phyloP scores from a whole-genome alignment of 2,329 filamentous ascomycete genomes.

The Teratosphaeria pseudoeucalypti region DNA sequence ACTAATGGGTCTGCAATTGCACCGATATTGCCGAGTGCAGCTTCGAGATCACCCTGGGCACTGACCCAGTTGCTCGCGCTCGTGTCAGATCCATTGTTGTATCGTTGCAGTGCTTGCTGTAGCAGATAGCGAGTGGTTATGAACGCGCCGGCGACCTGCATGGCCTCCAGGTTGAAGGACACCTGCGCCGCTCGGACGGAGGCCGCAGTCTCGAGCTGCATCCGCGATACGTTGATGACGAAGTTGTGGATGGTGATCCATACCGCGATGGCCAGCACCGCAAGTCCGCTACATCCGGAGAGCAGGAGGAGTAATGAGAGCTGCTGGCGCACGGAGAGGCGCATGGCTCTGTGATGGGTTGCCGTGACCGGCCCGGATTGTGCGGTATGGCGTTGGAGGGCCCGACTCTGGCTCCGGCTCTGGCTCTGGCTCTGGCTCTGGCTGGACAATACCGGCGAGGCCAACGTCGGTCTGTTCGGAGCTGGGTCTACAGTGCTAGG shows the following conservation, averaged over 20 bases:
- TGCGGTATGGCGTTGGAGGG: neutral
- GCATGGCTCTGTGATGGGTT: slow-evolving; percentile 43
- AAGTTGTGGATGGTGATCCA: slow-evolving; percentile 52
- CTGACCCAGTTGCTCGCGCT: slow-evolving; percentile 49
- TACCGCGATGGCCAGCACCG: slow-evolving; percentile 70
- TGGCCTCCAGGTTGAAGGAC: slow-evolving; percentile 64
- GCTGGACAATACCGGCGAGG: neutral
- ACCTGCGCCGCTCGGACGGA: slow-evolving; percentile 79
- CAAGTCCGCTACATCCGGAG: slow-evolving; percentile 62
- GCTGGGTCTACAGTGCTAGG: neutral
- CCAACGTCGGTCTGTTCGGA: neutral
- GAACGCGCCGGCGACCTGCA: slow-evolving; percentile 63
- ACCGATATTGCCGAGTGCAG: slow-evolving; percentile 53
- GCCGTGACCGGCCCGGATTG: neutral
- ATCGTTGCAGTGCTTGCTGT: slow-evolving; percentile 42
- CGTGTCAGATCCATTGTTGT: slow-evolving; percentile 45
- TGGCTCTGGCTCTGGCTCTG: neutral
- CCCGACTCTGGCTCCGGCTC: neutral
- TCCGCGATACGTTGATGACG: slow-evolving; percentile 44
- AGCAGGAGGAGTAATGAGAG: slow-evolving; percentile 68
- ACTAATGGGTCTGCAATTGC: slow-evolving; percentile 41
- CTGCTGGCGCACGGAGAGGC: slow-evolving; percentile 80
- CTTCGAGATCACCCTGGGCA: slow-evolving; percentile 54
- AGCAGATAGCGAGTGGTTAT: slow-evolving; percentile 55
- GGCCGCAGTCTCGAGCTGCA: slow-evolving; percentile 63